Percentiles rank a stretch among this genome's conserved stretches.
phyloP scores from a whole-genome alignment of 1,139 yeast genomes.

The Blastobotrys illinoisensis region DNA sequence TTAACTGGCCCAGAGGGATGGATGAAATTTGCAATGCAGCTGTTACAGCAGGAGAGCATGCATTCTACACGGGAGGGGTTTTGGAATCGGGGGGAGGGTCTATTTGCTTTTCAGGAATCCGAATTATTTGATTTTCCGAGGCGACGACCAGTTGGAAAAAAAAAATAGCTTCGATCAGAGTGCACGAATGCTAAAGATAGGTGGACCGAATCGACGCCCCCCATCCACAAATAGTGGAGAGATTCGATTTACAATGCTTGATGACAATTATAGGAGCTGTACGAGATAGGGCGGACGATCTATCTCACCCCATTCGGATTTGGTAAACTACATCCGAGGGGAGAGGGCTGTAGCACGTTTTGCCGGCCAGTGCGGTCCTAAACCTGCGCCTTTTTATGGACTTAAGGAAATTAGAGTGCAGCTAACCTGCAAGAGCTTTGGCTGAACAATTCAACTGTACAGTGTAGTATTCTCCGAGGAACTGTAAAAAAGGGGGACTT shows the following conservation, averaged over 20 bases:
- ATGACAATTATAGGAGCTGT: too few relatives aligned
- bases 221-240: too few relatives aligned
- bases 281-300: conserved; percentile 1
- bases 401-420: not conserved
- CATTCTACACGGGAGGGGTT: not conserved
- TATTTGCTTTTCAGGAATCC: not conserved
- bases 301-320: conserved; percentile 10
- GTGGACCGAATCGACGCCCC: not conserved
- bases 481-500: too few relatives aligned
- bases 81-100: not conserved
- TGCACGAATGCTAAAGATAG: not conserved
- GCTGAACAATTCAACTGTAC: too few relatives aligned
- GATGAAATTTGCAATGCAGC: not conserved
- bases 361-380: too few relatives aligned
- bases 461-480: too few relatives aligned
- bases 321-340: conserved; percentile 3
- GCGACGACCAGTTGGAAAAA: not conserved
- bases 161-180: not conserved
- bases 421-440: too few relatives aligned
- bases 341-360: not conserved
- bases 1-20: not conserved
- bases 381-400: not conserved
- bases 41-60: not conserved
- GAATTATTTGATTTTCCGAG: not conserved
- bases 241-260: too few relatives aligned